Conservation (phyloP, 306 rosid species). For the Rubus parviflorus region DNA sequence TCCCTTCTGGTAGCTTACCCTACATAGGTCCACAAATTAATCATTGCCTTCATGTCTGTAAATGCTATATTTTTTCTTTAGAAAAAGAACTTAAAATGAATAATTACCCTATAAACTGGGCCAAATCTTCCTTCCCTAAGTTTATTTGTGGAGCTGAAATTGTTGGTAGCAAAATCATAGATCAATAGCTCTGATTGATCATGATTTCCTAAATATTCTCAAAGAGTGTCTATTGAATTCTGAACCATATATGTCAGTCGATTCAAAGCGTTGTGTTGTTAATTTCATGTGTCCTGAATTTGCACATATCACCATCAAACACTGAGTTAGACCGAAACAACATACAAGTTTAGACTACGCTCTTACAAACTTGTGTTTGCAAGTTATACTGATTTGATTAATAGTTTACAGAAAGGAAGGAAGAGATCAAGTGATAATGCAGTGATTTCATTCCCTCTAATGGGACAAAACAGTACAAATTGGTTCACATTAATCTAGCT, state of each 20-base stretch:
- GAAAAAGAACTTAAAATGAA: background rate
- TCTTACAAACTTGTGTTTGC: no score
- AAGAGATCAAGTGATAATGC: no score
- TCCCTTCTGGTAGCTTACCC: slow-evolving; percentile 35
- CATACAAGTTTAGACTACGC: no score
- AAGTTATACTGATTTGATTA: no score
- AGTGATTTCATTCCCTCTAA: no score
- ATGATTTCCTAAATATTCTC: background rate
- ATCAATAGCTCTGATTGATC: slow-evolving; percentile 5
- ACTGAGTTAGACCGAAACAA: background rate
- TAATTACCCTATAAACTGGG: slow-evolving; percentile 20
- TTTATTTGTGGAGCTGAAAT: slow-evolving; percentile 23
- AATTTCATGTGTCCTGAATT: background rate
- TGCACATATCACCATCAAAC: background rate
- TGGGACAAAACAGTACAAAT: no score
- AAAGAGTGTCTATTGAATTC: background rate
- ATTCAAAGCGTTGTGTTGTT: no score
- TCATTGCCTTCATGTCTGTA: background rate
- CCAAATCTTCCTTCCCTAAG: slow-evolving; percentile 36
- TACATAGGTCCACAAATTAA: background rate
- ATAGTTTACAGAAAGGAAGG: no score
- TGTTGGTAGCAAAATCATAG: slow-evolving; percentile 10
- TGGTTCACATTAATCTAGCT: no score
- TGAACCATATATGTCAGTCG: background rate
- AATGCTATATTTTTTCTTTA: background rate